These are phyloP conservation scores for Nitzschia sp. DNA, from an alignment of 108 stramenopile species.

Conservation along the genomic window DNA sequence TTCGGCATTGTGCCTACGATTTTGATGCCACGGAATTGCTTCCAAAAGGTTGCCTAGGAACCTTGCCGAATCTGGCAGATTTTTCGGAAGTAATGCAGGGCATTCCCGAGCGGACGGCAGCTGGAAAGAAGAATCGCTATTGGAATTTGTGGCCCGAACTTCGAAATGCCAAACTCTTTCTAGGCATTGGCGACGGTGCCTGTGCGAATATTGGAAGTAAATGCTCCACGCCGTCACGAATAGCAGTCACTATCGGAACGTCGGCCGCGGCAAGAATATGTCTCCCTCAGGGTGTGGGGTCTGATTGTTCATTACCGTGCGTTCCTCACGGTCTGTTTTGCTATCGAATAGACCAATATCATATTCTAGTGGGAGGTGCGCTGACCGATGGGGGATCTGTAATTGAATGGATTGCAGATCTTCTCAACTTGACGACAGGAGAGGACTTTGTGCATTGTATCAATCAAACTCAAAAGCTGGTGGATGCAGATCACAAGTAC, in stretches of 20 bases:
- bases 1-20: constrained; percentile 65
- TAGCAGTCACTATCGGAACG: constrained; percentile 87
- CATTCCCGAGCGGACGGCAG: constrained; percentile 14
- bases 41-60: constrained; percentile 41
- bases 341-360: constrained; percentile 69
- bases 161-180: constrained; percentile 42
- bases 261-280: constrained; percentile 80
- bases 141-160: constrained; percentile 72
- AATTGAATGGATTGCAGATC: constrained; percentile 69
- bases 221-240: constrained; percentile 53
- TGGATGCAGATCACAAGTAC: constrained; percentile 12
- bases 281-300: constrained; percentile 39
- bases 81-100: constrained; percentile 45
- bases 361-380: constrained; percentile 76
- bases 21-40: constrained; percentile 42
- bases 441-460: constrained; percentile 52
- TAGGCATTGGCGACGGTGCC: constrained; percentile 86
- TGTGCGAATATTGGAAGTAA: constrained; percentile 87
- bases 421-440: constrained; percentile 54
- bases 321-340: constrained; percentile 75
- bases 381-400: constrained; percentile 86
- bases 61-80: constrained; percentile 44
- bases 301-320: not conserved
- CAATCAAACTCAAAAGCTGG: constrained; percentile 35
- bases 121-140: constrained; percentile 35